A percentile compares a stretch with the other conserved stretches of the same genome.
These are phyloP conservation scores for Trichoderma parareesei DNA, from an alignment of 495 filamentous ascomycete species.

Conservation along the genomic window DNA sequence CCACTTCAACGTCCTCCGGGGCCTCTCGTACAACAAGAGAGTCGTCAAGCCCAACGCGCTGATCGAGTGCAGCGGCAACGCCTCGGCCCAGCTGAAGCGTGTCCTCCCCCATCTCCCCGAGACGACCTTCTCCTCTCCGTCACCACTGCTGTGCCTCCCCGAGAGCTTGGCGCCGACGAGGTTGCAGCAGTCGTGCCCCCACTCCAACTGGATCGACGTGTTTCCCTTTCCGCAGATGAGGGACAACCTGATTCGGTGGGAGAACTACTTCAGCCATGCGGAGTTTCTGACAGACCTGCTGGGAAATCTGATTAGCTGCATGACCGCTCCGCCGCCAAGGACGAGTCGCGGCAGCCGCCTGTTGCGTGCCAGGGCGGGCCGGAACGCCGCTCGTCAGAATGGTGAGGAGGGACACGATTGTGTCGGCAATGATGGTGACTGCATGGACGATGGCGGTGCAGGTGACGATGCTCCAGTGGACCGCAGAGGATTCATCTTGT, in stretches of 20 bases:
- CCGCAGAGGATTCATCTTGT: constrained; percentile 31
- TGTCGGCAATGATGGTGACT: too few relatives aligned
- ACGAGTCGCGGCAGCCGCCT: neutral
- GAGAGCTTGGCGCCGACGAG: constrained; percentile 27
- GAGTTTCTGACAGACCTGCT: constrained; percentile 2
- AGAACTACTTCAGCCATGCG: constrained; percentile 5
- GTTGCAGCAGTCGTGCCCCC: constrained; percentile 29
- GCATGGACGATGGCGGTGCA: too few relatives aligned
- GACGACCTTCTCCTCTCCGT: constrained; percentile 18
- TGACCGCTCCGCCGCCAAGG: neutral
- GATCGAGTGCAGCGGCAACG: constrained; percentile 19
- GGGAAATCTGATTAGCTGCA: neutral
- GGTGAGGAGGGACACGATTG: too few relatives aligned
- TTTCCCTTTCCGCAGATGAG: constrained; percentile 29
- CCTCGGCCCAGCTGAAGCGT: constrained; percentile 25
- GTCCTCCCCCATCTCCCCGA: constrained; percentile 17
- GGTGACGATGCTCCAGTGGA: constrained; percentile 16
- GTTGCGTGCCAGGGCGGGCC: too few relatives aligned
- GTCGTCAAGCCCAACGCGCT: constrained; percentile 28
- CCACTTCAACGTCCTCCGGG: constrained; percentile 38
- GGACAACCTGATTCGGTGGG: constrained; percentile 29
- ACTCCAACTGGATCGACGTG: constrained; percentile 35
- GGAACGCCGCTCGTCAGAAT: too few relatives aligned
- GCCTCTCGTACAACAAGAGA: constrained; percentile 28
- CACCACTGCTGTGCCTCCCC: constrained; percentile 13